Base-by-base conservation (phyloP, 768 basidiomycete genomes). In the Rhodocollybia butyracea region DNA sequence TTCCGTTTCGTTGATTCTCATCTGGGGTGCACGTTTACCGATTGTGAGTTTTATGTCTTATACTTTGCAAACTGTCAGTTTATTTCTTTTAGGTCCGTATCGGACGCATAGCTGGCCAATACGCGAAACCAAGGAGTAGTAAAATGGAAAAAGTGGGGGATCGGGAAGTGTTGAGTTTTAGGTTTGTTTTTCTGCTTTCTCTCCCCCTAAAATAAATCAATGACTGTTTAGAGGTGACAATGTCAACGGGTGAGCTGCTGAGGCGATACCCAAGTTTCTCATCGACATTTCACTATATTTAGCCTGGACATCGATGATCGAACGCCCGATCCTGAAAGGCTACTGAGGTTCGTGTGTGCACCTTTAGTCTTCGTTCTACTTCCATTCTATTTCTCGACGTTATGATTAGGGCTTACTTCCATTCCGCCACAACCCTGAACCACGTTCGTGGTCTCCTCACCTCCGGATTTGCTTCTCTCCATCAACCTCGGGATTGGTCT, bases 21-120 rank as follows among this genome's bases (percentile, higher is more conserved):
- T 98, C 56, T 92, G 93, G 91, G 94, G 96, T 51, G 91, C 87
- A 4, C 85, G 94, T 45, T 73, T 94, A 30, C 97, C 95, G n/a
- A 88, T 98, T 34, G 95, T 97, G 62, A 41, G 84, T 74, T 11
- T 22, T 4, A 32, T 15, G 7, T 24, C 17, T 51, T 12, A 26
- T 11, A 3, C 6, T 41, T 15, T 7, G 6, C n/a, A 6, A 15
- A 22, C 6, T 15, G 27, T 32, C 17, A 32, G n/a, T n/a, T 42
- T 1, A 42, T 3, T n/a, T 10, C 24, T 42, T 17, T 13, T 31
- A 90, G 88, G 79, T 90, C 48, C 85, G 91, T 31, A 84, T 94
- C 50, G 91, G 91, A 5, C 83, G 97, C 11, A 98, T 98, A 59
- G 97, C 95, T 1, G 96, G 96, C 0, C 95, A 97, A 68, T 97